Base-by-base conservation (phyloP, 306 rosid species). In the Delonix regia region DNA sequence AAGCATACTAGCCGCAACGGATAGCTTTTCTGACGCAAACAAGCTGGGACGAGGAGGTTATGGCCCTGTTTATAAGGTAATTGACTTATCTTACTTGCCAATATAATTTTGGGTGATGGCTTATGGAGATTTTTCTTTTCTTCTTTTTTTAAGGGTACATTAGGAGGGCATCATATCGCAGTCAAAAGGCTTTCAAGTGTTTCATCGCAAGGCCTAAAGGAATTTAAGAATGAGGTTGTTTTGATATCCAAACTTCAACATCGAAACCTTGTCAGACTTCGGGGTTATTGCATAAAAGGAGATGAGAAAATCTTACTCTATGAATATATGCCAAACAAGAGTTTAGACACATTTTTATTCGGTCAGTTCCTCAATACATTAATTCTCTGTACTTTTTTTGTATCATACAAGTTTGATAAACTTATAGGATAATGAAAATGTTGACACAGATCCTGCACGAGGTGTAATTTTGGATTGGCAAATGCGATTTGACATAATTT, bases 51-150 rank as follows among this genome's bases (percentile, higher is more conserved):
- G 9, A 59, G 94, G 92, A n/a, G 94, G 94, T 21, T 88, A 78
- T 57, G 94, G 94, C 14, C 84, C 88, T 15, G 90, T 90, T 1
- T 90, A 84, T 51, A 88, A 84, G 90, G 89, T 86, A 10, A 80
- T 41, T 5, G 5, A 75, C 25, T 9, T 19, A 34, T 2, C 38
- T 34, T 34, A n/a, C n/a, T n/a, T n/a, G n/a, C n/a, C n/a, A n/a
- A n/a, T n/a, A n/a, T n/a, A n/a, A n/a, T n/a, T n/a, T n/a, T n/a
- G n/a, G n/a, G n/a, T n/a, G n/a, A n/a, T n/a, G n/a, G n/a, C n/a
- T n/a, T n/a, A n/a, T n/a, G n/a, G n/a, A n/a, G n/a, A n/a, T n/a
- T n/a, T n/a, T n/a, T n/a, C n/a, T n/a, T n/a, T n/a, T n/a, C n/a
- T n/a, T n/a, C n/a, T n/a, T n/a, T n/a, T n/a, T n/a, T n/a, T n/a